Conservation (phyloP, 2,329 filamentous ascomycete genomes). For the Colletotrichum noveboracense region DNA sequence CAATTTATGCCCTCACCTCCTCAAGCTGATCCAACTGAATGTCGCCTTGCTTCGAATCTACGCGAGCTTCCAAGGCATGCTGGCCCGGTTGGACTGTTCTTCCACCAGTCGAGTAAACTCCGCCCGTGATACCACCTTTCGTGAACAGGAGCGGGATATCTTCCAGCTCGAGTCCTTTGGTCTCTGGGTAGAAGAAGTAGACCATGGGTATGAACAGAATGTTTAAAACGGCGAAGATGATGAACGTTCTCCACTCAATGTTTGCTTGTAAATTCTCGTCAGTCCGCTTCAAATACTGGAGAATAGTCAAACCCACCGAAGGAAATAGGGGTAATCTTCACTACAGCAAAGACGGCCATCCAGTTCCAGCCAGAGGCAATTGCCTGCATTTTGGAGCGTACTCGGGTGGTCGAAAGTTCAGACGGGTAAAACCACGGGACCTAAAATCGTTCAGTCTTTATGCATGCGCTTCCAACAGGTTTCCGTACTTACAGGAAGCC, state of each 20-base stretch:
- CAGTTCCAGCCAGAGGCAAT: neutral
- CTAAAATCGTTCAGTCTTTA: neutral
- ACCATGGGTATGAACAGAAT: constrained; percentile 38
- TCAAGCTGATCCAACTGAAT: neutral
- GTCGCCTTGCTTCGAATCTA: neutral
- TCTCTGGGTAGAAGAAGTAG: constrained; percentile 27
- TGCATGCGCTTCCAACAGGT: neutral
- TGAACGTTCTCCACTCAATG: neutral
- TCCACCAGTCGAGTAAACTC: neutral
- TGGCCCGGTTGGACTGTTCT: neutral
- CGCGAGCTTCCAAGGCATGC: neutral
- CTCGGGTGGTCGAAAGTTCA: neutral
- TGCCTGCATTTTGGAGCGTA: neutral
- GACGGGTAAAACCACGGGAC: neutral
- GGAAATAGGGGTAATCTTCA: neutral
- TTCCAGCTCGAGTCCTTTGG: constrained; percentile 28
- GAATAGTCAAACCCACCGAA: neutral
- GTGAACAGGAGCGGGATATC: constrained; percentile 30
- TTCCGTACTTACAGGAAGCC: neutral
- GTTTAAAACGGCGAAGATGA: constrained; percentile 41
- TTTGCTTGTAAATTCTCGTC: neutral
- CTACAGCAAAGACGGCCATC: neutral
- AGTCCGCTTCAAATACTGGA: neutral
- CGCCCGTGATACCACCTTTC: neutral
- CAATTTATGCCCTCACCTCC: neutral